phyloP scores from a whole-genome alignment of 2,329 filamentous ascomycete species.

The Epicoccum sorghinum region DNA sequence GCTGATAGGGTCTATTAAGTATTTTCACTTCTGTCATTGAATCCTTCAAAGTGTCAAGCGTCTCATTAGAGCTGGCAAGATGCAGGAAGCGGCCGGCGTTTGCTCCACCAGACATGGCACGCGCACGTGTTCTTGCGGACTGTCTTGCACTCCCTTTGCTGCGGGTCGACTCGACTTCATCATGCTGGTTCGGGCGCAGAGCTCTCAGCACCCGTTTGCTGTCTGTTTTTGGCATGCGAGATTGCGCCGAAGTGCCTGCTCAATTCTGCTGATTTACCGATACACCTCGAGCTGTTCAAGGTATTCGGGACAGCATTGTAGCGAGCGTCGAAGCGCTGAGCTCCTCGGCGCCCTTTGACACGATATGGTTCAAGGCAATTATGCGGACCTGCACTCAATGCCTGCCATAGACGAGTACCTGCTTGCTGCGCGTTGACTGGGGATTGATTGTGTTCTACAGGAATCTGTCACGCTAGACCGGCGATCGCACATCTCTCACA shows the following conservation, averaged over 20 bases:
- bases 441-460: conserved; percentile 2
- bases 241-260: not conserved
- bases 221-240: no score
- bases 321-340: conserved; percentile 11
- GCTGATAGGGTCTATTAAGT: no score
- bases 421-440: not conserved
- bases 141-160: conserved; percentile 24
- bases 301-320: conserved; percentile 5
- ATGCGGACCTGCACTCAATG: not conserved
- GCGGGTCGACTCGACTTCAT: conserved; percentile 1
- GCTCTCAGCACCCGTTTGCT: no score
- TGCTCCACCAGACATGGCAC: conserved; percentile 22
- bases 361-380: conserved; percentile 6
- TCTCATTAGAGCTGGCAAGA: no score
- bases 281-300: not conserved
- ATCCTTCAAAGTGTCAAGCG: no score
- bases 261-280: conserved; percentile 1
- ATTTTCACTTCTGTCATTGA: no score
- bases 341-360: conserved; percentile 15
- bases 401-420: not conserved
- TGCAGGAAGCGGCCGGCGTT: conserved; percentile 7
- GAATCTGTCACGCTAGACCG: not conserved
- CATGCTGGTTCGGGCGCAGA: not conserved
- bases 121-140: conserved; percentile 22
- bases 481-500: conserved; percentile 7